These are phyloP conservation scores for Entrophospora sp. DNA, from an alignment of 192 early-diverging fungal species.

Conservation along the genomic window DNA sequence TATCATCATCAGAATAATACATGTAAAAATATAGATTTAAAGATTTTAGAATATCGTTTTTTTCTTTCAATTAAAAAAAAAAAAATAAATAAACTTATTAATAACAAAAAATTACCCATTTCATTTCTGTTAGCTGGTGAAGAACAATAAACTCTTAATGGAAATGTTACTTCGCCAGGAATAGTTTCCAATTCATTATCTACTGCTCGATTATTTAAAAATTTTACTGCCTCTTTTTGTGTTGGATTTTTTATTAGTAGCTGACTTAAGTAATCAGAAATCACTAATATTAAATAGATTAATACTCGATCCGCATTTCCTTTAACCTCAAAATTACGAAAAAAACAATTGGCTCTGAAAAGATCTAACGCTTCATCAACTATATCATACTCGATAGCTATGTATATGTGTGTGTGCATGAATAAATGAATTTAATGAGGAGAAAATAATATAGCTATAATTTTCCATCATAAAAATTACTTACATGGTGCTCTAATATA, in stretches of 20 bases:
- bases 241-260: slow-evolving; percentile 48
- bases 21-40: too few species aligned
- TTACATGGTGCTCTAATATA: slow-evolving; percentile 75
- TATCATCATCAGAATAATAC: too few species aligned
- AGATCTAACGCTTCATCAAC: slow-evolving; percentile 91
- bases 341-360: slow-evolving; percentile 94
- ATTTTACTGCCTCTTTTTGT: slow-evolving; percentile 66
- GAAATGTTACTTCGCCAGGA: slow-evolving; percentile 88
- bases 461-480: background rate
- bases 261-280: slow-evolving; percentile 71
- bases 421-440: background rate
- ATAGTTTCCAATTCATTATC: slow-evolving; percentile 84
- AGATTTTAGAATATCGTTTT: too few species aligned
- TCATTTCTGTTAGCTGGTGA: slow-evolving; percentile 61
- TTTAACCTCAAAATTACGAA: slow-evolving; percentile 99
- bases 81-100: background rate
- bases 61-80: too few species aligned
- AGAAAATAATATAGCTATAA: background rate
- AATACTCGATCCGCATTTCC: slow-evolving; percentile 86
- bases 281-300: slow-evolving; percentile 90
- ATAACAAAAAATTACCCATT: slow-evolving; percentile 45
- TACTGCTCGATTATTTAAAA: slow-evolving; percentile 78
- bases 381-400: slow-evolving; percentile 80
- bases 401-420: slow-evolving; percentile 33
- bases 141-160: slow-evolving; percentile 84